Evolutionary conservation across 1,284 basidiomycete genomes (phyloP).

Genomic region (Somion occarium): DNA sequence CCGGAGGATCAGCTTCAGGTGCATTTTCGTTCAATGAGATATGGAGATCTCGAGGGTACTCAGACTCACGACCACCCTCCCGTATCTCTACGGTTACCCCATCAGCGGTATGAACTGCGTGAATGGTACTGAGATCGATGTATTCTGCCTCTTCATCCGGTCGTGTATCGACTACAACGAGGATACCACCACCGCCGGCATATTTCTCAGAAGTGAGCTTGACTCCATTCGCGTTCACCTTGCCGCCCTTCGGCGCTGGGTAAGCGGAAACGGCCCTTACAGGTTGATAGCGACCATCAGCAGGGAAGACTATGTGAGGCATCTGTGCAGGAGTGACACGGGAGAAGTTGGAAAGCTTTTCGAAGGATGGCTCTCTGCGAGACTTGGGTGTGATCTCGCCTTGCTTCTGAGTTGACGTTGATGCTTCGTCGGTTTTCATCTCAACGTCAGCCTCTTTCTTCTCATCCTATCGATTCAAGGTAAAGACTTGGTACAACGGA

Average conservation of each 20-base stretch:
- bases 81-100: constrained; percentile 23
- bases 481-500: constrained; percentile 3
- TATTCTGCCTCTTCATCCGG: constrained; percentile 68
- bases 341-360: constrained; percentile 84
- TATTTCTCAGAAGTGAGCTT: constrained; percentile 44
- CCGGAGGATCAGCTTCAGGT: constrained; percentile 76
- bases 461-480: constrained; percentile 38
- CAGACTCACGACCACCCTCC: constrained; percentile 12
- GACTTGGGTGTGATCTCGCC: constrained; percentile 58
- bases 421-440: constrained; percentile 63
- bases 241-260: constrained; percentile 34
- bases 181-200: constrained; percentile 79
- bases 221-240: constrained; percentile 22
- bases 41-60: constrained; percentile 31
- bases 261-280: constrained; percentile 75
- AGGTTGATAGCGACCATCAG: constrained; percentile 82
- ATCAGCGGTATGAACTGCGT: constrained; percentile 18
- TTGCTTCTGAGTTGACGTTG: constrained; percentile 34
- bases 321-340: constrained; percentile 92
- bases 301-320: constrained; percentile 78
- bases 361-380: constrained; percentile 61
- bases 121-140: constrained; percentile 62
- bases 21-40: constrained; percentile 66
- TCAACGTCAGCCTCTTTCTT: constrained; percentile 69
- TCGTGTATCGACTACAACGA: constrained; percentile 69